A percentile compares a stretch with the other conserved stretches of the same genome.
Evolutionary conservation across 2,329 filamentous ascomycete species (phyloP).

Genomic region (Phyllosticta paracitricarpa): DNA sequence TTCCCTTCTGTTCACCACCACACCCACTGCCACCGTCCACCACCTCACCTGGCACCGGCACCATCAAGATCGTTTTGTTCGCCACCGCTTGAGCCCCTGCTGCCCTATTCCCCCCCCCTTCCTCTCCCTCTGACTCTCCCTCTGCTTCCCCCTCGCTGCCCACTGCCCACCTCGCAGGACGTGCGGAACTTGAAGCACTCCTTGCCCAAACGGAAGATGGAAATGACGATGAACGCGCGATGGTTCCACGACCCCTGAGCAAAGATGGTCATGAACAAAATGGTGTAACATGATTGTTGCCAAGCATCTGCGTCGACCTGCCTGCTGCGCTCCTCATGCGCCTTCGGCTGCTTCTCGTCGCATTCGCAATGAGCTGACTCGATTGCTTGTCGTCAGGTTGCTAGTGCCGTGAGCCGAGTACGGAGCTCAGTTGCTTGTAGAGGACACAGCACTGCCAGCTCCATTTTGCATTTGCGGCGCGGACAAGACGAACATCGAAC

Average conservation of each 20-base stretch:
- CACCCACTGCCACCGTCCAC: no score
- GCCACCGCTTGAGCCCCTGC: neutral
- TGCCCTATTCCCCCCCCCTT: neutral
- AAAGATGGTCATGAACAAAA: neutral
- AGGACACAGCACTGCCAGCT: neutral
- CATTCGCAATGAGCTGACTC: neutral
- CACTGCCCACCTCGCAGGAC: neutral
- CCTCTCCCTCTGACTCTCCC: no score
- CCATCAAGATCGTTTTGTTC: no score
- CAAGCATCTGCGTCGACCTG: no score
- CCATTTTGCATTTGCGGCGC: neutral
- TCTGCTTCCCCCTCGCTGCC: neutral
- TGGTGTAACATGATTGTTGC: neutral
- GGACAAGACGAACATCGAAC: neutral
- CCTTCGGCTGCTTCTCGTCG: neutral
- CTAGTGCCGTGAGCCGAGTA: neutral
- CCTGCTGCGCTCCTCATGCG: neutral
- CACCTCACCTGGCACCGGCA: no score
- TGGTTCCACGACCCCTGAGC: conserved; percentile 1
- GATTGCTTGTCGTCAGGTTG: neutral
- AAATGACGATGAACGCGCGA: conserved; percentile 9
- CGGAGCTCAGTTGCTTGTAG: neutral
- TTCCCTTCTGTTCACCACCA: no score
- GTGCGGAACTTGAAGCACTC: conserved; percentile 6
- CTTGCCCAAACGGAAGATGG: conserved; percentile 6